These are phyloP conservation scores for Cystofilobasidium bisporidii DNA, from an alignment of 768 basidiomycete genomes.

Conservation along the genomic window DNA sequence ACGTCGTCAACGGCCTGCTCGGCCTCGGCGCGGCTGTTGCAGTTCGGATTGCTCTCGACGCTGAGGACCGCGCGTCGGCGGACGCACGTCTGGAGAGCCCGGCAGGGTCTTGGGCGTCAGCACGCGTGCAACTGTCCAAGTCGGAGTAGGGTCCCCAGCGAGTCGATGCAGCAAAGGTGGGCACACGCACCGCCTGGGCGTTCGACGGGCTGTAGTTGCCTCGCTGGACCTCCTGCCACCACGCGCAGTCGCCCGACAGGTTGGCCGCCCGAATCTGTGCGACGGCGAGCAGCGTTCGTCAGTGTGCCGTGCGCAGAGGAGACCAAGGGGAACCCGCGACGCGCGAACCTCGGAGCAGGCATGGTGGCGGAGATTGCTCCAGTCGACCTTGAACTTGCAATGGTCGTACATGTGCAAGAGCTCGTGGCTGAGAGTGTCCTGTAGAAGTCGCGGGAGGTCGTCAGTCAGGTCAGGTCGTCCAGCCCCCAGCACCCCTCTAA, in stretches of 20 bases:
- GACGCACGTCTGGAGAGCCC: constrained; percentile 52
- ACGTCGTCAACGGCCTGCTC: constrained; percentile 90
- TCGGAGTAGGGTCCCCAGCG: constrained; percentile 1
- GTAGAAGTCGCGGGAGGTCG: not conserved
- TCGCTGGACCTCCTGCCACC: constrained; percentile 66
- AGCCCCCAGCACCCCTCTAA: too few species aligned
- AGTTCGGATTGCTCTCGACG: constrained; percentile 68
- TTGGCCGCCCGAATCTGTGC: constrained; percentile 86
- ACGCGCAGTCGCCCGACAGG: constrained; percentile 85
- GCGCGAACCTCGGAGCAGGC: constrained; percentile 95
- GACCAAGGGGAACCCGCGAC: constrained; percentile 31
- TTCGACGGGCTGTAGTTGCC: constrained; percentile 74
- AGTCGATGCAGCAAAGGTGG: too few species aligned
- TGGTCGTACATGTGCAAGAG: constrained; percentile 93
- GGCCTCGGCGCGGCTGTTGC: constrained; percentile 64
- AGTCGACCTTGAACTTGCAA: constrained; percentile 86
- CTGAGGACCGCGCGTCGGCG: constrained; percentile 76
- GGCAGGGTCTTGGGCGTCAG: constrained; percentile 2
- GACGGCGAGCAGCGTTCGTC: not conserved
- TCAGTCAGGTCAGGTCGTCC: not conserved
- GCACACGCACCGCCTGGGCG: constrained; percentile 82
- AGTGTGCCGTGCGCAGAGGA: not conserved
- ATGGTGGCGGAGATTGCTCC: constrained; percentile 80
- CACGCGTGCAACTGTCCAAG: constrained; percentile 19
- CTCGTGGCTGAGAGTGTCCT: constrained; percentile 86